A percentile compares a stretch with the other conserved stretches of the same genome.
Evolutionary conservation across 75 land plant species (phyloP).

Genomic region (Cryptomeria japonica): DNA sequence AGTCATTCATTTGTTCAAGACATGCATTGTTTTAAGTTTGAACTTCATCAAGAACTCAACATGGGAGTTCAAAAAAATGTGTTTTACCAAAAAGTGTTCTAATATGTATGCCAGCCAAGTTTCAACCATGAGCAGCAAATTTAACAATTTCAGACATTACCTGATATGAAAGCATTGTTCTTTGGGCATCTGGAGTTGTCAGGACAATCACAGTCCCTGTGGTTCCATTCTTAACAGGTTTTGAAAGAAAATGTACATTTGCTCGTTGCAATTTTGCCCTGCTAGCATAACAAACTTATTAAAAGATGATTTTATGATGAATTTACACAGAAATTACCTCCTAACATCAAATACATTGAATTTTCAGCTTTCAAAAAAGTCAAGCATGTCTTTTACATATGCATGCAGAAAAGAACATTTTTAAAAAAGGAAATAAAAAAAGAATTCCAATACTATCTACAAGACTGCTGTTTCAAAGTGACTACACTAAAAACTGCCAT

Average conservation of each 20-base stretch:
- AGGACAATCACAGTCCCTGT: conserved; percentile 98
- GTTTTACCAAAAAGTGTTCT: background rate
- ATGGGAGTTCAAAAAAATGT: background rate
- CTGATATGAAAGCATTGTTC: conserved; percentile 98
- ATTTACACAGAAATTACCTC: background rate
- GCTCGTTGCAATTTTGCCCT: conserved; percentile 87
- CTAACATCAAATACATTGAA: conserved; percentile 4
- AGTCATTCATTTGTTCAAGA: background rate
- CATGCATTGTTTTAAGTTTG: conserved; percentile 2
- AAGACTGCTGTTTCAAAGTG: background rate
- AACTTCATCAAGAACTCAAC: conserved; percentile 12
- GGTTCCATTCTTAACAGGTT: conserved; percentile 82
- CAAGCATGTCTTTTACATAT: background rate
- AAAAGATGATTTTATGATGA: conserved; percentile 1
- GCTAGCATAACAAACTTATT: conserved; percentile 10
- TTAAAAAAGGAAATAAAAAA: background rate
- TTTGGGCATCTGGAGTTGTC: conserved; percentile 98
- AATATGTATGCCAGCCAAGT: background rate
- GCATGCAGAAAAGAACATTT: background rate
- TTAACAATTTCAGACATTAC: conserved; percentile 21
- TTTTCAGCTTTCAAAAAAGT: background rate
- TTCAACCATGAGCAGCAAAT: background rate
- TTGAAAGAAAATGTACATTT: conserved; percentile 86
- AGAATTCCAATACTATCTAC: background rate
- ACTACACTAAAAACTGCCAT: background rate